Evolutionary conservation across 257 asterid species (phyloP).

Genomic region (Solanum virginianum): DNA sequence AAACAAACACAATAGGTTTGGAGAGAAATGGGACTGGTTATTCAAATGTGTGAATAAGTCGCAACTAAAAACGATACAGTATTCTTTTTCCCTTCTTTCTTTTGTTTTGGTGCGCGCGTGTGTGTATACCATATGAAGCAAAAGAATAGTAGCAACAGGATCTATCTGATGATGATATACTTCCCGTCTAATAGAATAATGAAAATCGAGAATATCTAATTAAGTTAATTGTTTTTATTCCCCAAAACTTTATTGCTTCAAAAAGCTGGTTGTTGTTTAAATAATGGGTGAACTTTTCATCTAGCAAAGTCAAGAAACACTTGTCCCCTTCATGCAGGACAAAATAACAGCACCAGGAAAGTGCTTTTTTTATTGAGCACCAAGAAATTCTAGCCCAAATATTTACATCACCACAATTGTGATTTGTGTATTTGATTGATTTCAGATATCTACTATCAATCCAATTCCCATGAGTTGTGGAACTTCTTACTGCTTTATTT

Average conservation of each 20-base stretch:
- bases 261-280: neutral
- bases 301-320: neutral
- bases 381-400: neutral
- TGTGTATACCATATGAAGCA: neutral
- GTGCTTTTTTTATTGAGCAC: neutral
- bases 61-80: neutral
- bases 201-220: neutral
- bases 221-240: neutral
- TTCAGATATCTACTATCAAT: neutral
- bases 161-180: neutral
- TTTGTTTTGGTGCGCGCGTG: neutral
- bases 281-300: neutral
- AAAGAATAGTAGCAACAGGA: neutral
- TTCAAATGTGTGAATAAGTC: neutral
- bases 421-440: neutral
- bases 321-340: neutral
- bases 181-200: neutral
- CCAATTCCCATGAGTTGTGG: neutral
- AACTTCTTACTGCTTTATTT: neutral
- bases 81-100: neutral
- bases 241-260: neutral
- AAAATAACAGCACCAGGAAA: neutral
- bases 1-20: neutral
- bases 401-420: neutral
- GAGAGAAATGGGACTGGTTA: neutral